Percentiles rank a stretch among this genome's conserved stretches.
These are phyloP conservation scores for Monilinia aucupariae DNA, from an alignment of 2,329 filamentous ascomycete genomes.

Conservation along the genomic window DNA sequence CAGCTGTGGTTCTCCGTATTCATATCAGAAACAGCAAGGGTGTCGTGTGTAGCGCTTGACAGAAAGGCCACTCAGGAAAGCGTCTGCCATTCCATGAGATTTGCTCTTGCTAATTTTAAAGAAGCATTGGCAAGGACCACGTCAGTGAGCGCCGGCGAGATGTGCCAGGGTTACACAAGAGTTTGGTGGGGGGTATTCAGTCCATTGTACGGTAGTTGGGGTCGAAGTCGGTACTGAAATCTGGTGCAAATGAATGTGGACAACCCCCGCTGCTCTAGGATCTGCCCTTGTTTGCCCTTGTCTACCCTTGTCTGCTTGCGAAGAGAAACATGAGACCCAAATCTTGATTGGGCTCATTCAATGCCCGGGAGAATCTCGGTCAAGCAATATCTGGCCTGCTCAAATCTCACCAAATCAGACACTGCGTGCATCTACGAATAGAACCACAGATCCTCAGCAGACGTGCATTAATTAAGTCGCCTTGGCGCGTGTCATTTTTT, in stretches of 20 bases:
- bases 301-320: no score
- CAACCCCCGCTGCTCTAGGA: conserved; percentile 5
- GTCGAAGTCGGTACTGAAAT: conserved; percentile 12
- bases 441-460: not conserved
- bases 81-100: conserved; percentile 5
- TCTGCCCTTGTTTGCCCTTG: not conserved
- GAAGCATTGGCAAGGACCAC: conserved; percentile 1
- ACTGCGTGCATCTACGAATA: not conserved
- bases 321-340: conserved; percentile 4
- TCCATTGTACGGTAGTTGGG: not conserved
- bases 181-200: not conserved
- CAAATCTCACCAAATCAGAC: not conserved
- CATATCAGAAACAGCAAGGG: not conserved
- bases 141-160: not conserved
- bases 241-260: conserved; percentile 11
- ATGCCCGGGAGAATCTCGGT: not conserved
- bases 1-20: conserved; percentile 1
- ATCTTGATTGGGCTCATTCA: conserved; percentile 3
- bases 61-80: not conserved
- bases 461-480: conserved; percentile 1
- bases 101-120: conserved; percentile 3
- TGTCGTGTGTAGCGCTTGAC: not conserved
- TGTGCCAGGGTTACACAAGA: not conserved
- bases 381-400: not conserved
- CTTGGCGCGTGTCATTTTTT: not conserved